Percentiles rank a stretch among this genome's conserved stretches.
phyloP scores from a whole-genome alignment of 805 yeast species.

The Candida taoyuanica region DNA sequence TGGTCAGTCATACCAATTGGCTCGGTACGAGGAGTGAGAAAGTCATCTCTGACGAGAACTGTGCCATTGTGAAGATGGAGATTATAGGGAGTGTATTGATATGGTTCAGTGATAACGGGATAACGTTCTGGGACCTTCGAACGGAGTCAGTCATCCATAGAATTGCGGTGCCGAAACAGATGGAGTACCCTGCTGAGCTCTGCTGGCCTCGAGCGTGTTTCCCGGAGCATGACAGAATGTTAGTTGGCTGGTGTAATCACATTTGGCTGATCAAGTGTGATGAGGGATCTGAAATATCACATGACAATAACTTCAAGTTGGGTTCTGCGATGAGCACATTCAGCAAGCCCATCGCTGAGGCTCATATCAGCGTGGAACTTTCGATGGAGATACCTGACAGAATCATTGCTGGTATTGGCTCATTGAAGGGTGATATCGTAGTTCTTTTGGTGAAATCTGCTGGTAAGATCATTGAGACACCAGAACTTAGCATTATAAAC shows the following conservation, averaged over 20 bases:
- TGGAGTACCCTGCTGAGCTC: conserved; percentile 60
- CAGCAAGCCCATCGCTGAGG: conserved; percentile 35
- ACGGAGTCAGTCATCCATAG: conserved; percentile 45
- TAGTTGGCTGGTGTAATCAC: conserved; percentile 80
- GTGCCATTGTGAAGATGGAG: conserved; percentile 67
- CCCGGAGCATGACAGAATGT: conserved; percentile 59
- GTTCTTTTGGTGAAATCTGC: conserved; percentile 46
- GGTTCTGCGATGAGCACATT: conserved; percentile 44
- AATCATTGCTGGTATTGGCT: conserved; percentile 71
- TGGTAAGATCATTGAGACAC: conserved; percentile 40
- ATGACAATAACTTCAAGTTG: conserved; percentile 21
- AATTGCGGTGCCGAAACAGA: conserved; percentile 52
- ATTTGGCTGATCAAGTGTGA: conserved; percentile 65
- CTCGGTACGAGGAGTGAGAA: conserved; percentile 75
- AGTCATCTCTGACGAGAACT: conserved; percentile 45
- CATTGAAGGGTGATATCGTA: conserved; percentile 71
- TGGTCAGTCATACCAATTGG: conserved; percentile 79
- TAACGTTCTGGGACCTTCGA: conserved; percentile 57
- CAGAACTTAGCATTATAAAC: conserved; percentile 72
- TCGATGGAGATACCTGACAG: conserved; percentile 34
- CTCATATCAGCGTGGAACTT: conserved; percentile 41
- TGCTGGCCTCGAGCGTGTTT: conserved; percentile 76
- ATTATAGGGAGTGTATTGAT: conserved; percentile 61
- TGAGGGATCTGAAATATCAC: conserved; percentile 6
- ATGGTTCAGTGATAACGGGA: conserved; percentile 85